Evolutionary conservation across 106 monocot genomes (phyloP), one percentile per base, ranked within the genome.

Genomic region (Apostasia ramifera): DNA sequence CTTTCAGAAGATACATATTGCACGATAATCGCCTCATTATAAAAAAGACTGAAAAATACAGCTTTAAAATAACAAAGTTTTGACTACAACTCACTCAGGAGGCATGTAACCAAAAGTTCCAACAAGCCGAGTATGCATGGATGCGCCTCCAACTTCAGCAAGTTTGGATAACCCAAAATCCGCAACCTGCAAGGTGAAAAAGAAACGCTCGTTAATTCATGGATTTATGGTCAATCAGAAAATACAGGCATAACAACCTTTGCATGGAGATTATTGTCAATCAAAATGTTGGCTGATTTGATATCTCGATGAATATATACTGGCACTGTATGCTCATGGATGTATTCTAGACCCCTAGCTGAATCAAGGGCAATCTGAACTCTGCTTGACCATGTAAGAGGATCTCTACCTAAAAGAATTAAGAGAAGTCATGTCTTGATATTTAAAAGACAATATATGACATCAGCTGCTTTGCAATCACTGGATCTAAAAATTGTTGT

Each of bases 61-160:
- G 26, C 26, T 26, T 26, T 26, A 26, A 26, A 26, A 26, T 26
- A 26, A 26, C 26, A 26, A 26, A 26, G 26, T 26, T 26, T 26
- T 26, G 26, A 26, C 26, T 26, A 26, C 26, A 26, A 7, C 89
- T 81, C 84, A 98, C 98, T 98, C 98, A 10, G 93, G 92, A 78
- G 98, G 83, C 85, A 98, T 93, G 79, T 98, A 98, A 73, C 98
- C 98, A 85, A 98, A 90, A 78, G 92, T 98, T 59, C 98, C 98
- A 46, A 80, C 98, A 72, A 87, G 71, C 40, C 83, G 51, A 44
- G 90, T 93, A 41, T 72, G 82, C 1, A 73, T 38, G 53, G 86
- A 81, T 40, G 73, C 40, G 74, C 69, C 81, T 70, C 90, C 92
- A 66, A 83, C 82, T 76, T 90, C 81, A 67, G 90, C 74, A 68